These are phyloP conservation scores for Fomitopsis betulina DNA, from an alignment of 1,284 basidiomycete species.

Conservation along the genomic window DNA sequence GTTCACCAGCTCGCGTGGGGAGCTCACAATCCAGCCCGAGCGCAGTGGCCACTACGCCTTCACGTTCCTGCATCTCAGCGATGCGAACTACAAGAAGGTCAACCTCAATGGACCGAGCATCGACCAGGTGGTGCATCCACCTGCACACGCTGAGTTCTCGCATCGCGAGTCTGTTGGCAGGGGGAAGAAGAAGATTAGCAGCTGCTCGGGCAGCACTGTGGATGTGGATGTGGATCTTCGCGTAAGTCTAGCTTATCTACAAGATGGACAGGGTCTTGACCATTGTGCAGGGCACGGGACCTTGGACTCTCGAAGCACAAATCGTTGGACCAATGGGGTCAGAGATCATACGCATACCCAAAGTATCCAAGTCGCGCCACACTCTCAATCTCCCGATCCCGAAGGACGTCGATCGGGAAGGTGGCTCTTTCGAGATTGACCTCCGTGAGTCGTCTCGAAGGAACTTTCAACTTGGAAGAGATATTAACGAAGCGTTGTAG, in stretches of 20 bases:
- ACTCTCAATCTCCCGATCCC: constrained; percentile 68
- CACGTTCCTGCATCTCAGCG: constrained; percentile 76
- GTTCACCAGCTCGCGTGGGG: constrained; percentile 73
- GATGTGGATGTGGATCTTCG: constrained; percentile 75
- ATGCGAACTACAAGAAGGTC: constrained; percentile 79
- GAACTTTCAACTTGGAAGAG: not conserved
- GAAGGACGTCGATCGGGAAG: constrained; percentile 58
- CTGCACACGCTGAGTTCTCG: constrained; percentile 75
- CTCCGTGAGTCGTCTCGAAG: constrained; percentile 44
- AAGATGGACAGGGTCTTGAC: not conserved
- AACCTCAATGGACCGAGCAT: constrained; percentile 70
- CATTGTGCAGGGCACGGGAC: constrained; percentile 67
- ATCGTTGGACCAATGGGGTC: constrained; percentile 65
- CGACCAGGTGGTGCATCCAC: constrained; percentile 84
- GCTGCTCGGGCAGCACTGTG: constrained; percentile 72
- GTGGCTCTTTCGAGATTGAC: constrained; percentile 79
- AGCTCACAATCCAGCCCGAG: constrained; percentile 85
- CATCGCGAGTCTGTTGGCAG: constrained; percentile 36
- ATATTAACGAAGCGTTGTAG: constrained; percentile 30
- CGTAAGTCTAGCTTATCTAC: constrained; percentile 36
- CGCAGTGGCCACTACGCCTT: constrained; percentile 89
- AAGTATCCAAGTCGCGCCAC: constrained; percentile 52
- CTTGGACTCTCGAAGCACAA: constrained; percentile 82
- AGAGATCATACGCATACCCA: constrained; percentile 51
- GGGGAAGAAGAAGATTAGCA: constrained; percentile 54